A percentile compares a stretch with the other conserved stretches of the same genome.
phyloP scores from a whole-genome alignment of 257 asterid species.

The Voacanga thouarsii region DNA sequence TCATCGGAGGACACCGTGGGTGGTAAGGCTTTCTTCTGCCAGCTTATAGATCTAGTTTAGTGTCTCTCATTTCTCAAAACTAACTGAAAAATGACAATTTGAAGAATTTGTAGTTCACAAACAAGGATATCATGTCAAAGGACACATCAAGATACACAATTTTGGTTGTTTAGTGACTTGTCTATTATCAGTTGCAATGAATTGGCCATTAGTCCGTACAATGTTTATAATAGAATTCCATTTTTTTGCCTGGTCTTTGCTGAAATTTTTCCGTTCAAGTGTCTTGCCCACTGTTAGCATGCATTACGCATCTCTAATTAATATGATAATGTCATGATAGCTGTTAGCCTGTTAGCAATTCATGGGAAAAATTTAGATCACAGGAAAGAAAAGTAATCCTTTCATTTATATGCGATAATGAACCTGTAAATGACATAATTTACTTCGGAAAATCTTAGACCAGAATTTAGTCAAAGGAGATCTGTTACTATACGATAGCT shows the following conservation, averaged over 20 bases:
- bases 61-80: neutral
- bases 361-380: neutral
- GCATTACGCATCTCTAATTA: neutral
- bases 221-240: neutral
- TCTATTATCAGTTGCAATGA: neutral
- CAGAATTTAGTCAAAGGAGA: neutral
- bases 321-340: neutral
- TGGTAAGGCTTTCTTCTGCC: constrained; percentile 59
- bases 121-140: neutral
- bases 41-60: constrained; percentile 6
- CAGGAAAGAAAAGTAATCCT: neutral
- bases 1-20: constrained; percentile 99
- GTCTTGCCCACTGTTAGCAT: neutral
- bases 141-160: neutral
- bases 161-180: neutral
- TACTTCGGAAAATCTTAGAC: neutral
- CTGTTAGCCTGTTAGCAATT: neutral
- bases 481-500: neutral
- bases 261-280: neutral
- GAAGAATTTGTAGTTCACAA: neutral
- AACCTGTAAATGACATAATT: neutral
- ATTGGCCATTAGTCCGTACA: neutral
- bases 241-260: neutral
- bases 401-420: neutral
- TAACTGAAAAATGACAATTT: constrained; percentile 1